These are phyloP conservation scores for Claviceps cyperi DNA, from an alignment of 2,329 filamentous ascomycete species.

Conservation along the genomic window DNA sequence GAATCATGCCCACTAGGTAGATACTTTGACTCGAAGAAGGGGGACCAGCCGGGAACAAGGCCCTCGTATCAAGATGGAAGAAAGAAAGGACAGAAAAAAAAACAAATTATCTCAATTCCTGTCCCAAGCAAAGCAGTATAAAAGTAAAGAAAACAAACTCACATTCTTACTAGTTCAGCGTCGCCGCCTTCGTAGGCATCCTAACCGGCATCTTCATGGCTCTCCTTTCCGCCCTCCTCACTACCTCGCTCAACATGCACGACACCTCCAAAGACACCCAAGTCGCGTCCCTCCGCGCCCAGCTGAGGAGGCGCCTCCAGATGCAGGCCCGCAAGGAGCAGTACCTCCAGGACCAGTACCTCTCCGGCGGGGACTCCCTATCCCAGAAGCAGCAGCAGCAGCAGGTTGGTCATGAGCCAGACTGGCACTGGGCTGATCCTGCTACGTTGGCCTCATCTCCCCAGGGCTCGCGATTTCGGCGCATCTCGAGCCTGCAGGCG, in stretches of 20 bases:
- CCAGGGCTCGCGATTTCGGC: constrained; percentile 18
- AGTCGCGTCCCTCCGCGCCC: constrained; percentile 6
- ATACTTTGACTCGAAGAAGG: neutral
- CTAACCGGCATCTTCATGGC: constrained; percentile 45
- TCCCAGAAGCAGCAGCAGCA: neutral
- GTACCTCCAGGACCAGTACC: constrained; percentile 6
- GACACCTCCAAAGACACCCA: constrained; percentile 10
- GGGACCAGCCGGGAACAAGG: too few species aligned
- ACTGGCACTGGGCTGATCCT: constrained; percentile 23
- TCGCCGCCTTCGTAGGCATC: constrained; percentile 54
- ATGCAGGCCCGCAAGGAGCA: constrained; percentile 2
- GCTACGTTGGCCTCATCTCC: constrained; percentile 14
- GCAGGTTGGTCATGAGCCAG: constrained; percentile 17
- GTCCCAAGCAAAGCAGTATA: too few species aligned
- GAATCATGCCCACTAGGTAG: neutral
- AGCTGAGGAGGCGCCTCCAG: neutral
- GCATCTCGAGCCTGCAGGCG: constrained; percentile 37
- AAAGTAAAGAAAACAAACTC: neutral
- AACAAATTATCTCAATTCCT: neutral
- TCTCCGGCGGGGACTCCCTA: neutral
- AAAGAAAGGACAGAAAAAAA: neutral
- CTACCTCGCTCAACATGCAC: constrained; percentile 33
- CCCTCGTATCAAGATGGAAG: neutral
- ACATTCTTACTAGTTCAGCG: constrained; percentile 32
- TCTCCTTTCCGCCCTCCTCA: constrained; percentile 39